Conservation (phyloP, 2,329 filamentous ascomycete species). For the Cladorrhinum sp. region DNA sequence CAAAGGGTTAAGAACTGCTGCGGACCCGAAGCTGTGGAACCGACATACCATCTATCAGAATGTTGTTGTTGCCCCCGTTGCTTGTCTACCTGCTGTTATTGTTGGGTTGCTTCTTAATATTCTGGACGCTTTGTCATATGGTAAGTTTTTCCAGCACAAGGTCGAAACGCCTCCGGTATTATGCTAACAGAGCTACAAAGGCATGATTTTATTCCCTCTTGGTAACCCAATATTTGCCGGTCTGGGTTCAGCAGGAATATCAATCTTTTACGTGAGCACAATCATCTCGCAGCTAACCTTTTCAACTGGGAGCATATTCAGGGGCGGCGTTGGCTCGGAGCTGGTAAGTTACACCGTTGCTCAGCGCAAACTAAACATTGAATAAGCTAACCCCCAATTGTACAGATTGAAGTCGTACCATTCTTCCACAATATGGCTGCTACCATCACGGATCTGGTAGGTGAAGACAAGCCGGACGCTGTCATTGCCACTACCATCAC, state of each 20-base stretch:
- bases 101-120: constrained; percentile 89
- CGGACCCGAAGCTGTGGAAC: constrained; percentile 71
- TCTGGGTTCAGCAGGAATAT: constrained; percentile 89
- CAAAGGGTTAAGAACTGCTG: constrained; percentile 31
- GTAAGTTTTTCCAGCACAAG: constrained; percentile 39
- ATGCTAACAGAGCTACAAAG: constrained; percentile 36
- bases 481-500: constrained; percentile 94
- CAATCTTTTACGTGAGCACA: constrained; percentile 98
- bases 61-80: constrained; percentile 63
- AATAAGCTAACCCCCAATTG: constrained; percentile 4
- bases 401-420: constrained; percentile 88
- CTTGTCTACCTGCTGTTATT: constrained; percentile 79
- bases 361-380: neutral
- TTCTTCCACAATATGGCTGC: constrained; percentile 99
- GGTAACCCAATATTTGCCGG: constrained; percentile 81
- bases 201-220: constrained; percentile 92
- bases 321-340: constrained; percentile 88
- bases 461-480: constrained; percentile 75
- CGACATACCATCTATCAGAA: constrained; percentile 61
- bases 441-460: constrained; percentile 76
- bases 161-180: neutral
- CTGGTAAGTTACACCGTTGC: constrained; percentile 54
- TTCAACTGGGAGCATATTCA: constrained; percentile 83
- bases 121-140: constrained; percentile 91
- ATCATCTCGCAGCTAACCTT: constrained; percentile 91